Conservation (phyloP, 2,329 filamentous ascomycete genomes). For the Anisogramma anomala region DNA sequence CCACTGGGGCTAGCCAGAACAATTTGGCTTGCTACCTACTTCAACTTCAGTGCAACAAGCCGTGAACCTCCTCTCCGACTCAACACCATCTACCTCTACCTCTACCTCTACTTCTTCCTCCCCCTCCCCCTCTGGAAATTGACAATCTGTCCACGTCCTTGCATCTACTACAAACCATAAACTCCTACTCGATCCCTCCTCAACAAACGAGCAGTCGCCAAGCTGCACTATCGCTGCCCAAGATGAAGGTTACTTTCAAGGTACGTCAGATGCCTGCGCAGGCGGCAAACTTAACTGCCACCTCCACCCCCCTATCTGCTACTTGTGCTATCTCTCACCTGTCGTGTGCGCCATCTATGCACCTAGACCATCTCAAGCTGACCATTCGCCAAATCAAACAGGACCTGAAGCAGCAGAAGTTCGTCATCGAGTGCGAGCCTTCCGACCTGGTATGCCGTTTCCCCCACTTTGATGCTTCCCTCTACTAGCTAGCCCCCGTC, state of each 20-base stretch:
- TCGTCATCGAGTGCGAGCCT: conserved; percentile 88
- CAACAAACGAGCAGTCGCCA: conserved; percentile 16
- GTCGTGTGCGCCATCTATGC: background rate
- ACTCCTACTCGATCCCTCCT: no score
- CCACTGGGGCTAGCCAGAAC: background rate
- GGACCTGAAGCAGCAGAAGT: conserved; percentile 99
- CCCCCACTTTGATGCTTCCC: conserved; percentile 15
- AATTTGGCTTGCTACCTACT: background rate
- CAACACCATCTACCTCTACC: conserved; percentile 2
- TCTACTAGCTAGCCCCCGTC: background rate
- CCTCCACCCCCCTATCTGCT: background rate
- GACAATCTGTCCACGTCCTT: no score
- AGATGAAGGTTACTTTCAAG: conserved; percentile 60
- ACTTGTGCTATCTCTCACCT: no score
- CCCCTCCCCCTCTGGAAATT: conserved; percentile 8
- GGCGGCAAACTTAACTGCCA: background rate
- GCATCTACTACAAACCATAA: no score
- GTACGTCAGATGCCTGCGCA: conserved; percentile 28
- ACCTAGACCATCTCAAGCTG: conserved; percentile 10
- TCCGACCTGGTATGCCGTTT: conserved; percentile 67
- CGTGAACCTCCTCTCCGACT: conserved; percentile 3
- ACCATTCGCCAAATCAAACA: conserved; percentile 28
- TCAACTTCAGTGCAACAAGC: background rate
- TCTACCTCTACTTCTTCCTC: background rate
- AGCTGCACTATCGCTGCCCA: conserved; percentile 31